A percentile compares a stretch with the other conserved stretches of the same genome.
Conservation (phyloP, 148 eudicot genomes). For the Chenopodium album region DNA sequence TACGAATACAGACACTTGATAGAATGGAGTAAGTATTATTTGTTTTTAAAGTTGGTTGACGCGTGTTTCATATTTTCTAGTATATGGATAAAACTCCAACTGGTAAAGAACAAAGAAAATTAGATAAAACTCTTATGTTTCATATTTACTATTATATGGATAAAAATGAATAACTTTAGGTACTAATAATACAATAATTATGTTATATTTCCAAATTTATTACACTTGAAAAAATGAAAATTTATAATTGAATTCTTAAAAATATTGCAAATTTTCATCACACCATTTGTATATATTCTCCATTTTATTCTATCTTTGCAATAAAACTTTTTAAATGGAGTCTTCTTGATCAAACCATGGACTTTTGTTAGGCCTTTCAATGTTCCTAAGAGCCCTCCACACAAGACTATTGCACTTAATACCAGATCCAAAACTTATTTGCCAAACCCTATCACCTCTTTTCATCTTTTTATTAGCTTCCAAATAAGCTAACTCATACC, state of each 20-base stretch:
- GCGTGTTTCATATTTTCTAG: no score
- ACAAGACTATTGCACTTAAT: conserved; percentile 77
- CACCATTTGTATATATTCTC: background rate
- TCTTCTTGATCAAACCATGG: conserved; percentile 40
- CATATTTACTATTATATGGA: background rate
- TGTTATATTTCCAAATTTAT: background rate
- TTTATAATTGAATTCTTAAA: no score
- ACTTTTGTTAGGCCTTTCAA: conserved; percentile 35
- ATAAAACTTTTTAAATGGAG: background rate
- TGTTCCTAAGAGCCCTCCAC: conserved; percentile 58
- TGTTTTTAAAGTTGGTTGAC: no score
- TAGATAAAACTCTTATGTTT: background rate
- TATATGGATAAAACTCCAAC: no score
- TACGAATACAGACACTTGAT: no score
- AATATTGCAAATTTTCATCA: background rate
- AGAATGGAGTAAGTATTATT: no score
- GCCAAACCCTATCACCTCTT: conserved; percentile 65
- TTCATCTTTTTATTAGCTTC: conserved; percentile 49
- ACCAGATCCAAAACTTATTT: conserved; percentile 72
- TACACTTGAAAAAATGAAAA: no score
- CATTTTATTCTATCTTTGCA: background rate
- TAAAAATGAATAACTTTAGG: background rate
- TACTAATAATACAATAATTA: background rate
- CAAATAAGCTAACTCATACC: conserved; percentile 78
- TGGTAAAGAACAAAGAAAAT: background rate